Evolutionary conservation across 139 green algal genomes (phyloP).

Genomic region (Microglena sp.): DNA sequence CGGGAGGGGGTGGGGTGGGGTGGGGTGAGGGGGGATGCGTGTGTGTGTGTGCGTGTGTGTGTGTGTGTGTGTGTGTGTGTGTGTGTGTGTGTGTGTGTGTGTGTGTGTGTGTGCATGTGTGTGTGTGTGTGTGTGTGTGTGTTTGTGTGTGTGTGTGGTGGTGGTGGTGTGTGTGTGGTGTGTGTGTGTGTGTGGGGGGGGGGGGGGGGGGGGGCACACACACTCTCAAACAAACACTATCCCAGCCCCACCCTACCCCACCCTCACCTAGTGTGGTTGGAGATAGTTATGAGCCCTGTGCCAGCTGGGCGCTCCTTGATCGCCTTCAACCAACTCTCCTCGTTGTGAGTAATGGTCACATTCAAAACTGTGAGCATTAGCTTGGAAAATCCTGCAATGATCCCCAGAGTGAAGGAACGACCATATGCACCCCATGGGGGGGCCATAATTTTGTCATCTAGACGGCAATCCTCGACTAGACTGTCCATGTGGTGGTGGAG

Average conservation of each 20-base stretch:
- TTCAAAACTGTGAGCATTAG: constrained; percentile 15
- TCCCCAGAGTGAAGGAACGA: constrained; percentile 8
- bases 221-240: no score
- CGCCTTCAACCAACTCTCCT: constrained; percentile 3
- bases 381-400: constrained; percentile 10
- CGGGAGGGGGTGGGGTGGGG: no score
- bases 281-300: constrained; percentile 13
- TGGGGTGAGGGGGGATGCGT: no score
- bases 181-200: background rate
- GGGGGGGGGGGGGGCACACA: no score
- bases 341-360: background rate
- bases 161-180: background rate
- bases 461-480: no score
- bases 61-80: no score
- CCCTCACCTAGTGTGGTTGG: constrained; percentile 16
- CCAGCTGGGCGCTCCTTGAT: constrained; percentile 7
- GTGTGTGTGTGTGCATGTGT: background rate
- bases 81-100: no score
- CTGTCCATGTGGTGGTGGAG: no score
- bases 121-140: background rate
- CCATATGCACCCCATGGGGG: background rate
- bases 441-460: background rate
- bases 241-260: no score
- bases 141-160: background rate
- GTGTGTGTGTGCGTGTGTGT: no score